Conservation (phyloP, 2,329 filamentous ascomycete genomes). For the Phialophora verrucosa region DNA sequence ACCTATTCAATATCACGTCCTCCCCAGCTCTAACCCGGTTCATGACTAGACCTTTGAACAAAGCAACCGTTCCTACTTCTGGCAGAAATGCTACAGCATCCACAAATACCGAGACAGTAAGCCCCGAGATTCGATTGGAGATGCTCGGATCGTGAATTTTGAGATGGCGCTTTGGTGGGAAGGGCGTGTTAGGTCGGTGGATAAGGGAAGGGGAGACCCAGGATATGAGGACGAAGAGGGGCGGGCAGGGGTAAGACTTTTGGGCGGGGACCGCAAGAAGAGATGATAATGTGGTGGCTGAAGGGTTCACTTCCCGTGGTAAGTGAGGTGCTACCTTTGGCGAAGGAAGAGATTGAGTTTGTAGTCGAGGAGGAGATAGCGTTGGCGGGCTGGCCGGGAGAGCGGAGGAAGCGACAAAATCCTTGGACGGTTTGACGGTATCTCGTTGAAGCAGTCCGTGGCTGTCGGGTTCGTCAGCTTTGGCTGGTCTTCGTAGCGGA, state of each 20-base stretch:
- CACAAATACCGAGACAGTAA: conserved; percentile 42
- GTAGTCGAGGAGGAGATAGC: neutral
- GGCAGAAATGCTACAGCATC: conserved; percentile 42
- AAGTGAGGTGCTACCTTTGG: neutral
- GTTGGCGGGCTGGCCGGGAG: neutral
- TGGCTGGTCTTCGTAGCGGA: neutral
- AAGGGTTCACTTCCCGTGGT: conserved; percentile 26
- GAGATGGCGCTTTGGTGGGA: conserved; percentile 43
- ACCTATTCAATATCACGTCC: conserved; percentile 43
- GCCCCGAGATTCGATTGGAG: conserved; percentile 28
- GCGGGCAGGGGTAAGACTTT: conserved; percentile 40
- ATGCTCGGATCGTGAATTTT: conserved; percentile 42
- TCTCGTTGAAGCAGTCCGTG: neutral
- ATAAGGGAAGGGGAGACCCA: conserved; percentile 40
- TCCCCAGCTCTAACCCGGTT: conserved; percentile 35
- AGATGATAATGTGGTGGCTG: conserved; percentile 31
- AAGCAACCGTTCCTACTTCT: conserved; percentile 40
- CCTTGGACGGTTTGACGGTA: neutral
- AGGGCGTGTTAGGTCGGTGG: conserved; percentile 36
- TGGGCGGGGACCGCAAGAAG: conserved; percentile 31
- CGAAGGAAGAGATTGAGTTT: neutral
- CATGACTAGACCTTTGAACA: conserved; percentile 42
- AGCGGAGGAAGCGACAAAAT: neutral
- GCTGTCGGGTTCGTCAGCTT: neutral
- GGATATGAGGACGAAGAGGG: conserved; percentile 40